Percentiles rank a stretch among this genome's conserved stretches.
phyloP scores from a whole-genome alignment of 352 stramenopile species.

The Paralagenidium karlingii region DNA sequence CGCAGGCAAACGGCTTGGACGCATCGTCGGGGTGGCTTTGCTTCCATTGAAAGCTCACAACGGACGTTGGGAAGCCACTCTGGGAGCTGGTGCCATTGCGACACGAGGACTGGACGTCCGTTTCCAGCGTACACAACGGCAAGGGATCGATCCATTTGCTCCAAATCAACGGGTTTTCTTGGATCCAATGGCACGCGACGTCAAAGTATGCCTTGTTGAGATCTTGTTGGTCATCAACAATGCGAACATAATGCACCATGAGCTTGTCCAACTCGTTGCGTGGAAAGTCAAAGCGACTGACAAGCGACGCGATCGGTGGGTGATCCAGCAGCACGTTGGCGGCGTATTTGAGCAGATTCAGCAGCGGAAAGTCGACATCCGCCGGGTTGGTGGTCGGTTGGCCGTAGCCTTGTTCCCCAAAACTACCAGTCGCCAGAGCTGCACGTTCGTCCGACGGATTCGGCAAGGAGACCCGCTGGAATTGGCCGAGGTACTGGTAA shows the following conservation, averaged over 20 bases:
- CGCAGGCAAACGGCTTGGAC: conserved; percentile 19
- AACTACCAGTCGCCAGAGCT: conserved; percentile 14
- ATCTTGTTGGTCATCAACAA: too few relatives aligned
- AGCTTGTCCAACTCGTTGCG: conserved; percentile 29
- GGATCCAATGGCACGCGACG: conserved; percentile 19
- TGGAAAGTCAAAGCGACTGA: conserved; percentile 10
- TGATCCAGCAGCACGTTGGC: conserved; percentile 1
- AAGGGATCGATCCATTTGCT: conserved; percentile 11
- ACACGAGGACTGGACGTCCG: conserved; percentile 19
- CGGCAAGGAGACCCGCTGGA: conserved; percentile 35
- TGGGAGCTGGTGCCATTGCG: not conserved
- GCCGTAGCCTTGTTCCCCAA: conserved; percentile 35
- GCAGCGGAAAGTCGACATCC: conserved; percentile 23
- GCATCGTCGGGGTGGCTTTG: conserved; percentile 14
- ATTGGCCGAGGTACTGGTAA: conserved; percentile 13
- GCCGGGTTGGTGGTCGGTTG: conserved; percentile 24
- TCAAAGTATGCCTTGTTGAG: conserved; percentile 6
- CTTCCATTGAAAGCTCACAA: conserved; percentile 23
- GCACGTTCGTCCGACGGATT: conserved; percentile 13
- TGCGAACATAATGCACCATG: conserved; percentile 3
- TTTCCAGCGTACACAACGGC: conserved; percentile 11
- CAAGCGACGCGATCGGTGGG: too few relatives aligned
- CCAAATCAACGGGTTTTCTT: conserved; percentile 15
- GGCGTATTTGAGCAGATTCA: conserved; percentile 19
- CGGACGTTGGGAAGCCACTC: not conserved